Conservation (phyloP, 23 red algal genomes). For the Porphyridium purpureum region DNA sequence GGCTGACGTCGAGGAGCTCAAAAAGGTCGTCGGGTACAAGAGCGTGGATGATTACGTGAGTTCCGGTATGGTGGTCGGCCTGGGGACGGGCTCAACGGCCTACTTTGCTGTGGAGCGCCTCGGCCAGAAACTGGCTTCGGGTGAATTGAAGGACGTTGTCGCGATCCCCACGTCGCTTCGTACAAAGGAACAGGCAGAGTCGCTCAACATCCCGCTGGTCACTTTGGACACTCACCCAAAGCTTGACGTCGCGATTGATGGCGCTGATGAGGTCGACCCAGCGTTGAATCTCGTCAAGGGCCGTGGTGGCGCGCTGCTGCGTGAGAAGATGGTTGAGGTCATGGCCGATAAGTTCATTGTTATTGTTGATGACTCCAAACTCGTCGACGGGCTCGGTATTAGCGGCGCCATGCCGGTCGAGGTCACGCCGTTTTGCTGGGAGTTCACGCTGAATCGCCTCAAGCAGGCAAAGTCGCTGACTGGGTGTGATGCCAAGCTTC, state of each 20-base stretch:
- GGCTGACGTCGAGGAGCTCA: constrained; percentile 70
- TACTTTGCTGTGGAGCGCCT: constrained; percentile 90
- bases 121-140: constrained; percentile 64
- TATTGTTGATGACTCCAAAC: constrained; percentile 95
- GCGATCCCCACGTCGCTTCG: constrained; percentile 88
- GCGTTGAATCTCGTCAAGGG: constrained; percentile 90
- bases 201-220: constrained; percentile 66
- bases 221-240: constrained; percentile 70
- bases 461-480: constrained; percentile 28
- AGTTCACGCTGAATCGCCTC: constrained; percentile 64
- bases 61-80: constrained; percentile 90
- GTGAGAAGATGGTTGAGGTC: constrained; percentile 99
- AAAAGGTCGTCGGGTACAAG: constrained; percentile 71
- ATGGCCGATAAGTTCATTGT: constrained; percentile 88
- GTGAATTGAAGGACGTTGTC: constrained; percentile 56
- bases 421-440: constrained; percentile 96
- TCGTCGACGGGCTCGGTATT: constrained; percentile 72
- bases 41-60: constrained; percentile 90
- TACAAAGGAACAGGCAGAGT: constrained; percentile 79
- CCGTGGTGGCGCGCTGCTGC: constrained; percentile 75
- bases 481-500: constrained; percentile 55
- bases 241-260: constrained; percentile 95
- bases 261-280: constrained; percentile 83
- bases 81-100: constrained; percentile 92
- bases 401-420: constrained; percentile 97